These are phyloP conservation scores for Trichoderma reesei DNA, from an alignment of 495 filamentous ascomycete species.

Conservation along the genomic window DNA sequence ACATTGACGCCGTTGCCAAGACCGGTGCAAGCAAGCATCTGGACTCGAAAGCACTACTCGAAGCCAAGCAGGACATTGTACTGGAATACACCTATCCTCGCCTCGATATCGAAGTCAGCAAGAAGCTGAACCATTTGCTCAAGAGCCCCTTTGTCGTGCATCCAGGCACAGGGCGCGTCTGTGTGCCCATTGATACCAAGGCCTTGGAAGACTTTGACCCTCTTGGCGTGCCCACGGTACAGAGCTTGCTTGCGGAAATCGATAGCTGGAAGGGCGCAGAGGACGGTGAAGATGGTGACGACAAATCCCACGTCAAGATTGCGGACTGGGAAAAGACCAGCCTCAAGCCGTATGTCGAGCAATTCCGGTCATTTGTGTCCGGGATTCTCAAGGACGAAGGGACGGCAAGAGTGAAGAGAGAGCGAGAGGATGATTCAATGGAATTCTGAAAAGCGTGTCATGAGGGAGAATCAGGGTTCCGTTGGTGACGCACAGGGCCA, in stretches of 20 bases:
- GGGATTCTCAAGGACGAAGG: constrained; percentile 73
- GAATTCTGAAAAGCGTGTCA: constrained; percentile 42
- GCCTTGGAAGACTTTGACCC: constrained; percentile 75
- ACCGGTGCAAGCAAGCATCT: constrained; percentile 56
- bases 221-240: constrained; percentile 76
- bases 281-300: constrained; percentile 25
- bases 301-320: constrained; percentile 29
- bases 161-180: constrained; percentile 85
- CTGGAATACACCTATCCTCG: constrained; percentile 98
- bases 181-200: constrained; percentile 79
- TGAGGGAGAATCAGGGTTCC: not conserved
- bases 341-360: constrained; percentile 83
- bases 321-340: constrained; percentile 96
- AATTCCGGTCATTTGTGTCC: constrained; percentile 73
- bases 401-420: constrained; percentile 61
- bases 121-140: constrained; percentile 94
- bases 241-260: constrained; percentile 67
- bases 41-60: constrained; percentile 55
- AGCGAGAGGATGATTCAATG: constrained; percentile 45
- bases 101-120: constrained; percentile 90
- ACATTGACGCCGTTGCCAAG: constrained; percentile 79
- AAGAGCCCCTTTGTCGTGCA: constrained; percentile 96
- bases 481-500: not conserved
- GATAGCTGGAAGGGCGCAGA: constrained; percentile 48
- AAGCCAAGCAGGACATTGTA: constrained; percentile 88